These are phyloP conservation scores for Roridomyces roridus DNA, from an alignment of 768 basidiomycete genomes.

Conservation along the genomic window DNA sequence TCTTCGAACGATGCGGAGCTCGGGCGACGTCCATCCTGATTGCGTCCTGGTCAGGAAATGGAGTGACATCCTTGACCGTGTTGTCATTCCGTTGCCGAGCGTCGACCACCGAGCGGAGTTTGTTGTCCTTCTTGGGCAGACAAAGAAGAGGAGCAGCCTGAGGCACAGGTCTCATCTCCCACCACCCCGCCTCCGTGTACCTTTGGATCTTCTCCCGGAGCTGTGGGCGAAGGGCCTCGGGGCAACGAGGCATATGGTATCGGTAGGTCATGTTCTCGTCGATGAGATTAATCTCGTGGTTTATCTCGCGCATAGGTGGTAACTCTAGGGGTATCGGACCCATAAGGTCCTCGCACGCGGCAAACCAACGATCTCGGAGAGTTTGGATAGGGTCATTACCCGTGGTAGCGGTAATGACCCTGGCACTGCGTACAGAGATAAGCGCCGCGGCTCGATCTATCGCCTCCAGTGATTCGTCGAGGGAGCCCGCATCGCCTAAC, in stretches of 20 bases:
- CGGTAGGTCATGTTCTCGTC: conserved; percentile 28
- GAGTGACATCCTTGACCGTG: conserved; percentile 44
- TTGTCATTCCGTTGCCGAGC: conserved; percentile 44
- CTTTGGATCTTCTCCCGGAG: conserved; percentile 5
- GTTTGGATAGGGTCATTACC: not conserved
- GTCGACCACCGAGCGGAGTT: conserved; percentile 41
- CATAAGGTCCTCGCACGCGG: conserved; percentile 20
- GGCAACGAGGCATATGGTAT: conserved; percentile 30
- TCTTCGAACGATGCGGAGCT: conserved; percentile 32
- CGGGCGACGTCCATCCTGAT: conserved; percentile 34
- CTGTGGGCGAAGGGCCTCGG: conserved; percentile 26
- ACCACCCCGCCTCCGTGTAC: conserved; percentile 4
- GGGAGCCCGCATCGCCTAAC: too few species aligned
- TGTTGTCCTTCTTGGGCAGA: conserved; percentile 31
- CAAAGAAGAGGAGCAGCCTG: conserved; percentile 33
- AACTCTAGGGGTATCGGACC: conserved; percentile 19
- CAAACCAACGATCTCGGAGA: conserved; percentile 8
- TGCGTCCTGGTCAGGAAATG: conserved; percentile 21
- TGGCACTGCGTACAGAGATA: too few species aligned
- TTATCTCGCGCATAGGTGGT: conserved; percentile 35
- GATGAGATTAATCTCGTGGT: conserved; percentile 37
- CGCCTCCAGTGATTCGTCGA: too few species aligned
- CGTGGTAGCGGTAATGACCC: too few species aligned
- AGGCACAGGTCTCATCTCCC: conserved; percentile 5
- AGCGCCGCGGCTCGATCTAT: too few species aligned